Evolutionary conservation across 2,329 filamentous ascomycete species (phyloP), one percentile per base, ranked within the genome.

Genomic region (Xylariaceae sp.): DNA sequence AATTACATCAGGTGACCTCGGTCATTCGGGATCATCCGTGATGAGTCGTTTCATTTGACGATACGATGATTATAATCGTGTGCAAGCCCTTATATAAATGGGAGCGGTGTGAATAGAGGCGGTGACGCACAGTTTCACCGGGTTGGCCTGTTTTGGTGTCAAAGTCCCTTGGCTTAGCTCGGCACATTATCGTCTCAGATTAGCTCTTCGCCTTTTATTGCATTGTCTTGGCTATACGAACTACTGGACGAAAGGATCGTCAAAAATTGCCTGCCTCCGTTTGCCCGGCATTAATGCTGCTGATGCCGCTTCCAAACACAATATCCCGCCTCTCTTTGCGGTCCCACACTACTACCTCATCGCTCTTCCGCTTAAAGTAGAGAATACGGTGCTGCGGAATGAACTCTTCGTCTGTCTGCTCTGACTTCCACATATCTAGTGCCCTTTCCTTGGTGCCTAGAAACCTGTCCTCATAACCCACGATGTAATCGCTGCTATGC

Each of bases 341-440:
- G 61, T 86, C 81, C 83, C 84, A 86, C 3, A 85, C 73, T n/a
- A 80, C 67, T 4, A 64, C 66, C 0, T 74, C 75, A 54, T 82
- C 81, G 51, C 75, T 79, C 64, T 69, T 76, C 9, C 77, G 73
- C 67, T 78, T 82, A 63, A 87, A 86, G 66, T 84, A 86, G 50
- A 84, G 65, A 57, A 87, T 83, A 13, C 84, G 75, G 63, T 86
- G 83, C 68, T 86, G 81, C 6, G 84, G 84, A 50, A 87, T 86
- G 62, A 85, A 87, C 67, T 87, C 84, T 54, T 86, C 82, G 58
- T 86, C 80, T 26, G 83, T 85, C 68, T 82, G 79, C 62, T 86
- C 83, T 13, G 72, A 74, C 72, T 82, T 84, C 84, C 84, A 87
- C 24, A 74, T 70, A 45, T 77, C 78, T 4, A 86, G 68, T 1